Percentiles rank a stretch among this genome's conserved stretches.
phyloP scores from a whole-genome alignment of 345 rosid genomes.

The Trapa bicornis region DNA sequence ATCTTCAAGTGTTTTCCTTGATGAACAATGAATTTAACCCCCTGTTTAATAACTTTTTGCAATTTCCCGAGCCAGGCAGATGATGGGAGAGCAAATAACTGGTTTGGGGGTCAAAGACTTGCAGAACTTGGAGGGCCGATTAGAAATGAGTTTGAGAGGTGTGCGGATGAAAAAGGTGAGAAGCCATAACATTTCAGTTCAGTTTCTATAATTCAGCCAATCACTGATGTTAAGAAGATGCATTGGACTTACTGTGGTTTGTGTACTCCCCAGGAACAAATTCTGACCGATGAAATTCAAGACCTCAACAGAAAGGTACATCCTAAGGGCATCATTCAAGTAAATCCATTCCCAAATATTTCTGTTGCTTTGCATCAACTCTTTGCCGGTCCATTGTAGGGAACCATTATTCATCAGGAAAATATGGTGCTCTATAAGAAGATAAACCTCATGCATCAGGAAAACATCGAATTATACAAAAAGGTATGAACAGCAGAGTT shows the following conservation, averaged over 20 bases:
- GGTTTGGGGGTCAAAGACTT: constrained; percentile 47
- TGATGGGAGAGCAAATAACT: constrained; percentile 67
- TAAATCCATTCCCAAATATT: neutral
- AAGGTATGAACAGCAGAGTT: constrained; percentile 15
- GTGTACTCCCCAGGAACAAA: constrained; percentile 8
- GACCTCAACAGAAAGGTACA: constrained; percentile 13
- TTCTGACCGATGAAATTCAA: constrained; percentile 8
- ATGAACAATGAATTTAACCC: neutral
- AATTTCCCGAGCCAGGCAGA: constrained; percentile 21
- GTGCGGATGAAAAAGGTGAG: constrained; percentile 58
- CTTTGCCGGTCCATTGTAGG: constrained; percentile 11
- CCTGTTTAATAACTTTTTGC: neutral
- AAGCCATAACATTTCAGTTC: neutral
- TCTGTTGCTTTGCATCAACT: neutral
- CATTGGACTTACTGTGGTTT: neutral
- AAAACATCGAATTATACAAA: constrained; percentile 23
- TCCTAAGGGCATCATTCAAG: neutral
- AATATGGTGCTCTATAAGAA: constrained; percentile 28
- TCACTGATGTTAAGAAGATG: neutral
- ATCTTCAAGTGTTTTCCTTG: neutral
- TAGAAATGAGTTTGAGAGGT: constrained; percentile 52
- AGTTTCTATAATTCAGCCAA: neutral
- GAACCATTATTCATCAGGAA: constrained; percentile 25
- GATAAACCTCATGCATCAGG: constrained; percentile 26
- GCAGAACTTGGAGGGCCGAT: constrained; percentile 44